phyloP scores from a whole-genome alignment of 208 protist species.

The Trypanosoma grayi region DNA sequence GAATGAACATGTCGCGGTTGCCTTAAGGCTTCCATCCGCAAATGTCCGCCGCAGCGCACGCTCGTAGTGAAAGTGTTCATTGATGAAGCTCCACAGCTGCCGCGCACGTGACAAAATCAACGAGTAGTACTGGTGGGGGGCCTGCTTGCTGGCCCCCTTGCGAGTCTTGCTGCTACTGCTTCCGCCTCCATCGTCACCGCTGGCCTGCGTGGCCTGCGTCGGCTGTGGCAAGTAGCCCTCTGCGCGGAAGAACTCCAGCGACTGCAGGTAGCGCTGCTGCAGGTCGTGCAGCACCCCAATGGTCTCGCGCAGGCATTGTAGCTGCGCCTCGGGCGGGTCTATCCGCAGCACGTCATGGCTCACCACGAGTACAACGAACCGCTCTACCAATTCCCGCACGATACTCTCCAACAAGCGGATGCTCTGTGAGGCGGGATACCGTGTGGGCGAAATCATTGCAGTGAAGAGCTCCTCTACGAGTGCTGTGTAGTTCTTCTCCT shows the following conservation, averaged over 20 bases:
- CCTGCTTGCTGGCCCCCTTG: constrained; percentile 26
- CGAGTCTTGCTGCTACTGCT: constrained; percentile 3
- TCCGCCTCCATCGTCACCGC: constrained; percentile 13
- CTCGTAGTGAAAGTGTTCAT: constrained; percentile 31
- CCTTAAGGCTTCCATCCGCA: constrained; percentile 9
- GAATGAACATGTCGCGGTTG: constrained; percentile 25
- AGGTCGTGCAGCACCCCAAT: constrained; percentile 38
- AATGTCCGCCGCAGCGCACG: constrained; percentile 9
- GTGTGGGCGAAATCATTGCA: constrained; percentile 36
- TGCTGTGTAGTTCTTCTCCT: constrained; percentile 5
- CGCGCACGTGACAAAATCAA: constrained; percentile 7
- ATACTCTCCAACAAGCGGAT: constrained; percentile 52
- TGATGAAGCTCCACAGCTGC: constrained; percentile 25
- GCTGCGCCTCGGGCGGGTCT: constrained; percentile 22
- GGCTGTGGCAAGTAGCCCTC: too few relatives aligned
- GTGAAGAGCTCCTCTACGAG: constrained; percentile 42
- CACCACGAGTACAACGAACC: constrained; percentile 45
- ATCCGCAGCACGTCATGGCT: constrained; percentile 39
- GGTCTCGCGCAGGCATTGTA: constrained; percentile 15
- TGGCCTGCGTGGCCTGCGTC: too few relatives aligned
- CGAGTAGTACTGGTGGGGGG: not conserved
- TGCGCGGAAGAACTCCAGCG: constrained; percentile 27
- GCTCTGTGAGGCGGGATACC: constrained; percentile 45
- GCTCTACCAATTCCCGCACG: constrained; percentile 38
- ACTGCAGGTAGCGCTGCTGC: constrained; percentile 41